Base-by-base conservation (phyloP, 192 early-diverging fungal genomes). In the Backusella circina region DNA sequence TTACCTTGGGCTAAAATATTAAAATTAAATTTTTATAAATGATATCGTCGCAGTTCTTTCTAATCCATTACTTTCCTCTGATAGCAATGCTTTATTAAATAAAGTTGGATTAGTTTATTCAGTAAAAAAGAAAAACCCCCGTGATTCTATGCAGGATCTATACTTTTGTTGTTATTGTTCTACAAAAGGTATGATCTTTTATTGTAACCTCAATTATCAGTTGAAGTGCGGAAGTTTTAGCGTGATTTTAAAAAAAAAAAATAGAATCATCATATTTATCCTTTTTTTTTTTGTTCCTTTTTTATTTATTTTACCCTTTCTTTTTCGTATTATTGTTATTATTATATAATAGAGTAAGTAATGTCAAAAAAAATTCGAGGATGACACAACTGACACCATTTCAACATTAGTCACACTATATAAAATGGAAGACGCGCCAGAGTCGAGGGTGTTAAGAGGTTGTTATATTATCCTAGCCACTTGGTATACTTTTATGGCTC, bases 401-500 rank as follows among this genome's bases (percentile, higher is more conserved):
- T 47, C 44, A 47, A 47, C 44, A 47, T 47, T 47, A 47, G 44
- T 18, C 44, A 61, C 21, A 26, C 7, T 61, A 30, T 26, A 61
- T 47, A 61, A 61, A 61, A 61, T 61, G 54, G 54, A 61, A 61
- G 54, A 61, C 54, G 54, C 54, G 54, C 54, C 54, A 61, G 54
- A 61, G 54, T 28, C 54, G 23, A 61, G 26, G 54, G 54, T 61
- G 54, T 26, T 61, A 26, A 61, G 26, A 61, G 54, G 54, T 61
- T 61, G 54, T 61, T 61, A 61, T 28, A 61, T 61, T 61, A 61
- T 61, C 23, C 21, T 61, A 61, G 54, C 54, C 18, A 23, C 71
- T 31, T 81, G 79, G 79, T 77, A 81, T 38, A 61, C 65, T 67
- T 81, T 81, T 39, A 81, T 81, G 79, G 71, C 61, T 18, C 5